Evolutionary conservation across 78 protist species (phyloP), one percentile per base, ranked within the genome.

Genomic region (Emiliania huxleyi): DNA sequence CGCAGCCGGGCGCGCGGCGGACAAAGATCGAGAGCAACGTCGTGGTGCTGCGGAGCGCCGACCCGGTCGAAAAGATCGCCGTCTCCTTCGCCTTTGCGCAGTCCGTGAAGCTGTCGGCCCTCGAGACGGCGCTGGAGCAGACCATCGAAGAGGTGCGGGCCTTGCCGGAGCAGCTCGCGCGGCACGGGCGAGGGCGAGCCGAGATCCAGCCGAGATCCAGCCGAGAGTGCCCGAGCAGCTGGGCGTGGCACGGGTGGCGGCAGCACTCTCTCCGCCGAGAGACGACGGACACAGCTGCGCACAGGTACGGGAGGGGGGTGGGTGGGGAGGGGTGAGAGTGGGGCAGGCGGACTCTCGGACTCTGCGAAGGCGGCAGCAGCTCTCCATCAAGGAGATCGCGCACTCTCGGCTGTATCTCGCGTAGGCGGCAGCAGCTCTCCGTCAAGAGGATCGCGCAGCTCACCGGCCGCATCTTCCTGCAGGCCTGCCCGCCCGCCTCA

Each of bases 71-170:
- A 23, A 35, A 40, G 48, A 18, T 77, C n/a, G 85, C 85, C 48
- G 23, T 77, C 85, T 77, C 85, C 85, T 77, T 77, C 85, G 85
- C 85, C 42, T 77, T 77, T 26, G 85, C 85, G 21, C 85, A 77
- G 46, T 77, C 85, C 12, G 85, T 19, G 33, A 77, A 77, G 46
- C 85, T 77, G 8, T 45, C 48, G 19, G 44, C 40, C 18, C 29
- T 77, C 2, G 85, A 77, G 18, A 48, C 85, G 18, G 22, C n/a
- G 23, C 46, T 77, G 15, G 85, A 77, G 2, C 1, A 2, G 33
- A 77, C 85, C 29, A 77, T 26, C 48, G 85, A 77, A 3, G 85
- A 37, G 48, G 23, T 40, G 35, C 15, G 62, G 62, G 48, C 29
- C 29, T 15, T 77, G 23, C 85, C 85, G 35, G 85, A 77, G 85